Evolutionary conservation across 2,329 filamentous ascomycete genomes (phyloP), one percentile per base, ranked within the genome.

Genomic region (Cladosporium oxysporum): DNA sequence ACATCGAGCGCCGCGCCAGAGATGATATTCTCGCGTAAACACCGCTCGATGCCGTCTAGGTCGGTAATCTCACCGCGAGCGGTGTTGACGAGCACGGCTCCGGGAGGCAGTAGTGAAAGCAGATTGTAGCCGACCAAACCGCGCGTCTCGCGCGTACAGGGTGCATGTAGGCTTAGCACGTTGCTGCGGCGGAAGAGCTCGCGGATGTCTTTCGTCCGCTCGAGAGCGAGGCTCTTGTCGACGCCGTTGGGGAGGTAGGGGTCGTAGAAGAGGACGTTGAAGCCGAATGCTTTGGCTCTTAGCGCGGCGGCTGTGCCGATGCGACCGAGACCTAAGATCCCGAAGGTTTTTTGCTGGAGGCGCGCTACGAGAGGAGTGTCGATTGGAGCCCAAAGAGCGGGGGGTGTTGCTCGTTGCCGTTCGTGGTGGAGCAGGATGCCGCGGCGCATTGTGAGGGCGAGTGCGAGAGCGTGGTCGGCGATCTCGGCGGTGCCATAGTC

Each of bases 81-180:
- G 0, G 74, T 76, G 49, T 76, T 76, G 31, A 76, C 71, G 5
- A 76, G 64, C 8, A 76, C 70, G 4, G 73, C 70, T 12, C 71
- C 72, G 18, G 66, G 65, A 10, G 73, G 74, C 11, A 76, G 55
- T 4, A 76, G 66, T 1, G 72, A 73, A 0, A 76, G 71, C 18
- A 76, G 61, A 0, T 72, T 70, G 61, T 75, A 75, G 12, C 64
- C 69, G n/a, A 76, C 71, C 59, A 71, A 60, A 12, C 68, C 65
- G 31, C 72, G 64, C 1, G 74, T 76, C 87, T 95, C 79, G 86
- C 91, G 16, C 91, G 91, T 78, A 90, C 92, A 26, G 84, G 91
- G 71, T 85, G 89, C 77, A 88, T 91, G 59, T 79, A 97, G 64
- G 84, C 90, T 71, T 87, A 90, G 71, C 85, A 91, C 76, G 82